Evolutionary conservation across 2,329 filamentous ascomycete species (phyloP), one percentile per base, ranked within the genome.

Genomic region (Pseudocercospora eumusae): DNA sequence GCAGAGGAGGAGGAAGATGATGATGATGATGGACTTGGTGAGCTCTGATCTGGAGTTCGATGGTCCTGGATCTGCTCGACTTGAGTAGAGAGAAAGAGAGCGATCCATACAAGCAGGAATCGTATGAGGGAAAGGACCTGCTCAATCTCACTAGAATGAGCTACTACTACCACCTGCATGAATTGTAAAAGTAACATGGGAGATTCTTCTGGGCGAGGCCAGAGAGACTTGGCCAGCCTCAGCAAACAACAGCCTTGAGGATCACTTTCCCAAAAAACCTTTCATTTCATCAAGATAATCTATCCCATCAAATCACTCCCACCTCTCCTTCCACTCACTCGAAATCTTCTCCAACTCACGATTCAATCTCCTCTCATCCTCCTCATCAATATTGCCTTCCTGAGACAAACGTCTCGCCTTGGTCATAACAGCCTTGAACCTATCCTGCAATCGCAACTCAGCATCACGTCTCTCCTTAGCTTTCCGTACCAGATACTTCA

Each of bases 401-500:
- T 73, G 75, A 18, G 28, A 36, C 57, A 84, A 68, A 63, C 76
- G 75, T 42, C 78, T 74, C 59, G 65, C 66, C 62, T 64, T 64
- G 42, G 63, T 63, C 60, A 70, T 64, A 5, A 77, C 64, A 15
- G 73, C 72, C 67, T 69, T 63, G 66, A 86, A 78, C 66, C 83
- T 80, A 47, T 83, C 82, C 50, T 85, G 79, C 60, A 88, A 84
- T 49, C 85, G 81, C 13, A 80, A 75, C 71, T 91, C 87, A 47
- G 86, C 82, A 2, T 82, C 80, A 57, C 78, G 81, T 20, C 84
- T 74, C 67, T 84, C 81, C 67, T 87, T 80, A 67, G 89, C 85
- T 52, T 83, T 77, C 33, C 87, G 79, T 69, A 83, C 85, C 42
- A 96, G 75, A 66, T 87, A 88, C 23, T 81, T 80, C 60, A 88